phyloP scores from a whole-genome alignment of 306 rosid genomes.

The Gastrolobium villosum region DNA sequence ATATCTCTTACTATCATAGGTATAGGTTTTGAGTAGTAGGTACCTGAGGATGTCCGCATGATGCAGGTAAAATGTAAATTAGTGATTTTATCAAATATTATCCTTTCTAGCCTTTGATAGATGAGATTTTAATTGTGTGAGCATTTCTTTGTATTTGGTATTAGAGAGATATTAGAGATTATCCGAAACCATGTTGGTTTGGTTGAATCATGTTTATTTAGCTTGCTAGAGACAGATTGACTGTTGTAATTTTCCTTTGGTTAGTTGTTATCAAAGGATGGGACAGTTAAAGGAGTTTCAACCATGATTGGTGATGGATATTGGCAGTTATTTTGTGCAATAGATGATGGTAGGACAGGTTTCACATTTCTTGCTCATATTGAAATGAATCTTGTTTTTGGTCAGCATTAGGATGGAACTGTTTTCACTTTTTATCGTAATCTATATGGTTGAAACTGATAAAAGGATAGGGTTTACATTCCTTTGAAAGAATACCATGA shows the following conservation, averaged over 20 bases:
- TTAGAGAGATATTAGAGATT: constrained; percentile 30
- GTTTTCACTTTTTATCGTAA: neutral
- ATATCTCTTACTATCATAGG: constrained; percentile 47
- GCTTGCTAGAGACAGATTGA: constrained; percentile 26
- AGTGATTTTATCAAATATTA: constrained; percentile 16
- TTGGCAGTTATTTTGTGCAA: neutral
- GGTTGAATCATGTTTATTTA: constrained; percentile 42
- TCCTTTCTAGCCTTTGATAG: constrained; percentile 18
- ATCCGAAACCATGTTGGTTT: constrained; percentile 30
- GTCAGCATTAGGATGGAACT: neutral
- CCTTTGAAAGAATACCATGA: neutral
- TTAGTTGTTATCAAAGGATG: neutral
- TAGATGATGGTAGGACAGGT: neutral
- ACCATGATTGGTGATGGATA: constrained; percentile 10
- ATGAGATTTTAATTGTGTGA: constrained; percentile 31
- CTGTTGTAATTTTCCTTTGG: constrained; percentile 2
- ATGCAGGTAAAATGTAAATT: constrained; percentile 50
- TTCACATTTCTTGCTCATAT: neutral
- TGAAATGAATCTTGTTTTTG: neutral
- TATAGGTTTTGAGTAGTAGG: constrained; percentile 63
- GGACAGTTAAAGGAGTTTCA: constrained; percentile 3
- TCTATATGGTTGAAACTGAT: neutral
- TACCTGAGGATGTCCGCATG: constrained; percentile 54
- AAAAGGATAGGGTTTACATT: neutral
- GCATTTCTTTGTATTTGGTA: constrained; percentile 43